Conservation (phyloP, 2,329 filamentous ascomycete genomes). For the Fusarium musae region DNA sequence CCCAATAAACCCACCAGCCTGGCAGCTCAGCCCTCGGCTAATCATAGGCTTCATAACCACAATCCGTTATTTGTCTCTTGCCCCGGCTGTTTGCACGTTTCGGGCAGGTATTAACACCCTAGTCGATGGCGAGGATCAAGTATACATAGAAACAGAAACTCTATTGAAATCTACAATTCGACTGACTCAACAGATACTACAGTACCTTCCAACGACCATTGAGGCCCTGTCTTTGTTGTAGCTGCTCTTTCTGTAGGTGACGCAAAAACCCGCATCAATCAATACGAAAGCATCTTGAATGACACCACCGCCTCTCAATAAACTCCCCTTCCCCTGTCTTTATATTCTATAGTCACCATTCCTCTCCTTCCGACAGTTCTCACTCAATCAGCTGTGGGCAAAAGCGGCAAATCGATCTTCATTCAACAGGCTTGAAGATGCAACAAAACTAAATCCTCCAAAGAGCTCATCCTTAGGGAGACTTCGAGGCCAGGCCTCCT, state of each 20-base stretch:
- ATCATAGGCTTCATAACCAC: constrained; percentile 24
- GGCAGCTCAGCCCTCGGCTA: constrained; percentile 35
- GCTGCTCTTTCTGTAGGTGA: neutral
- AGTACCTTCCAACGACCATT: neutral
- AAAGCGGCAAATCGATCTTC: constrained; percentile 54
- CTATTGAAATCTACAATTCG: neutral
- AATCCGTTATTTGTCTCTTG: neutral
- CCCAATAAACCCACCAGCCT: neutral
- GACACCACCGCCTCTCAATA: neutral
- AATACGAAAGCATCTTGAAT: constrained; percentile 5
- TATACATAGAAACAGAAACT: neutral
- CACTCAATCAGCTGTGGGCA: constrained; percentile 30
- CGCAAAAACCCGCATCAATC: constrained; percentile 16
- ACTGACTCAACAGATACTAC: neutral
- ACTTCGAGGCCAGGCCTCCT: constrained; percentile 54
- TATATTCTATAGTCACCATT: neutral
- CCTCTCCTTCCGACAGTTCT: neutral
- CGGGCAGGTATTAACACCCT: neutral
- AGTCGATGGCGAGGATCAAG: neutral
- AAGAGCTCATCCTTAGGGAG: constrained; percentile 66
- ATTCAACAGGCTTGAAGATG: constrained; percentile 67
- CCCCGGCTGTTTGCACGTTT: constrained; percentile 1
- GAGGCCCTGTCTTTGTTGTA: neutral
- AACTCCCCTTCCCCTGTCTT: constrained; percentile 1
- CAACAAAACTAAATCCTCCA: constrained; percentile 73